Conservation (phyloP, 768 basidiomycete genomes). For the Hygrocybe punicea region DNA sequence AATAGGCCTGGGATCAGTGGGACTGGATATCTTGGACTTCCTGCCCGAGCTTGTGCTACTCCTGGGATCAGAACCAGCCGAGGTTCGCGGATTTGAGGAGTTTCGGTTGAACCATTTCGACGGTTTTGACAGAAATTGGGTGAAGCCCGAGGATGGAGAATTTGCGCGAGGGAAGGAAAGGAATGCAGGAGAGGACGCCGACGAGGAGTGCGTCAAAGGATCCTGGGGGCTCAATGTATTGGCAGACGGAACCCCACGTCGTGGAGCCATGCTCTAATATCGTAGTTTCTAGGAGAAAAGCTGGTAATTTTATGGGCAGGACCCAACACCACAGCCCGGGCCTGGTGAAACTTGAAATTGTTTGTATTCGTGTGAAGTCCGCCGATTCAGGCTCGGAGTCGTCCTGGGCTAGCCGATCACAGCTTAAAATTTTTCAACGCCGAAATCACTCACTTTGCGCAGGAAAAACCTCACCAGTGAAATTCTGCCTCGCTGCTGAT, state of each 20-base stretch:
- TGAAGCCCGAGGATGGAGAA: constrained; percentile 63
- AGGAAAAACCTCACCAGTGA: too few relatives aligned
- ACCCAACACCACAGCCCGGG: too few relatives aligned
- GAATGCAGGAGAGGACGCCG: constrained; percentile 34
- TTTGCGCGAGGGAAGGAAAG: constrained; percentile 51
- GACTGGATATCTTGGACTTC: constrained; percentile 80
- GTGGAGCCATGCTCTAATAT: constrained; percentile 46
- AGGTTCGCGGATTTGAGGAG: constrained; percentile 48
- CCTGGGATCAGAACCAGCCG: constrained; percentile 44
- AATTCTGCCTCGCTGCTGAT: too few relatives aligned
- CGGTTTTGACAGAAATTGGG: constrained; percentile 62
- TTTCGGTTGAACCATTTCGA: constrained; percentile 71
- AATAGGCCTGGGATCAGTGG: constrained; percentile 78
- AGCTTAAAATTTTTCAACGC: too few relatives aligned
- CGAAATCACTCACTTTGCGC: too few relatives aligned
- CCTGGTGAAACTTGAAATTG: too few relatives aligned
- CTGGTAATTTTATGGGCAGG: too few relatives aligned
- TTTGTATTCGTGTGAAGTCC: too few relatives aligned
- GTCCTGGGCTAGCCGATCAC: too few relatives aligned
- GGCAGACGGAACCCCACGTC: constrained; percentile 41
- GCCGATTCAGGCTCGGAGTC: too few relatives aligned
- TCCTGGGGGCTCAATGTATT: constrained; percentile 43
- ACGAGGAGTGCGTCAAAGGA: constrained; percentile 18
- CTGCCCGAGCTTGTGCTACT: constrained; percentile 43
- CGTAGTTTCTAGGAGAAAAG: neutral